Evolutionary conservation across 2,329 filamentous ascomycete species (phyloP).

Genomic region (Harringtonia aguacate): DNA sequence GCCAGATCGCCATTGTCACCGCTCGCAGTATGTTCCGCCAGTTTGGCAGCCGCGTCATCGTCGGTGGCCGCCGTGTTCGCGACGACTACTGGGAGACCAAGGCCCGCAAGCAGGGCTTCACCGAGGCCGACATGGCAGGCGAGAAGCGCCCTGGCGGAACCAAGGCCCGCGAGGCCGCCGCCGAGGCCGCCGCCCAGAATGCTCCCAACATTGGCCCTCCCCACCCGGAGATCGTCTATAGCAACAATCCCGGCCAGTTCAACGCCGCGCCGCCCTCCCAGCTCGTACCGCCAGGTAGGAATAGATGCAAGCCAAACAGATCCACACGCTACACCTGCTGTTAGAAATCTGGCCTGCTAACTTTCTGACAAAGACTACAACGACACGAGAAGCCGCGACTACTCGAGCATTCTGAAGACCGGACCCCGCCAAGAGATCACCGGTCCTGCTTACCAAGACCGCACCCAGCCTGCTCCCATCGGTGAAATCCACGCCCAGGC

Average conservation of each 20-base stretch:
- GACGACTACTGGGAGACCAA: conserved; percentile 99
- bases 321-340: no score
- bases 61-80: conserved; percentile 78
- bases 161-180: conserved; percentile 74
- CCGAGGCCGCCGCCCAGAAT: conserved; percentile 54
- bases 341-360: neutral
- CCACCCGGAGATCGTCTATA: conserved; percentile 83
- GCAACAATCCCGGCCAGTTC: conserved; percentile 57
- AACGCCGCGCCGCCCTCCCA: conserved; percentile 53
- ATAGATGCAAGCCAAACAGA: no score
- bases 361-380: conserved; percentile 58
- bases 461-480: conserved; percentile 64
- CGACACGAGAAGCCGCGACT: conserved; percentile 68
- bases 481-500: conserved; percentile 78
- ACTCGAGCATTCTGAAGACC: conserved; percentile 64
- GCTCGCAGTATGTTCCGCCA: conserved; percentile 98
- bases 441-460: conserved; percentile 79
- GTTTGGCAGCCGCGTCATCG: conserved; percentile 89
- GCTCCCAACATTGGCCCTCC: conserved; percentile 53
- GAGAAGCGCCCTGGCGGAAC: conserved; percentile 91
- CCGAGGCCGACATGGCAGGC: conserved; percentile 87
- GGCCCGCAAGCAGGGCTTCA: conserved; percentile 94
- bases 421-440: conserved; percentile 83
- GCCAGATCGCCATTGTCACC: conserved; percentile 96
- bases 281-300: conserved; percentile 62